phyloP scores from a whole-genome alignment of 1,284 basidiomycete species.

The Trichosporon coremiiforme region DNA sequence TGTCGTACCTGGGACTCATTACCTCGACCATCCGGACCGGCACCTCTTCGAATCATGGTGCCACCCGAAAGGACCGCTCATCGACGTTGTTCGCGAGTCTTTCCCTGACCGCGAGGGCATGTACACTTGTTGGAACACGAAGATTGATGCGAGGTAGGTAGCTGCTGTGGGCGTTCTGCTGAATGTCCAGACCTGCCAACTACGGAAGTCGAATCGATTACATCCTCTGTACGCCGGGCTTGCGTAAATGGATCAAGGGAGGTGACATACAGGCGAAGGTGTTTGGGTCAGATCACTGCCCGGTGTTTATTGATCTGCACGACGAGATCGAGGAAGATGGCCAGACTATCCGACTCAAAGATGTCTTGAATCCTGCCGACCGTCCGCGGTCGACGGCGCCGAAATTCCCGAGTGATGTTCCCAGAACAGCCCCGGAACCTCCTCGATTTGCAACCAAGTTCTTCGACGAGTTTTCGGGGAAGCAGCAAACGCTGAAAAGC shows the following conservation, averaged over 20 bases:
- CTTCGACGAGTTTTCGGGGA: conserved; percentile 81
- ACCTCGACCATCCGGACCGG: conserved; percentile 70
- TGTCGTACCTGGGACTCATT: conserved; percentile 67
- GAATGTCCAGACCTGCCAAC: conserved; percentile 69
- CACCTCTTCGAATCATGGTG: conserved; percentile 79
- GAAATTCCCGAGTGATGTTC: conserved; percentile 41
- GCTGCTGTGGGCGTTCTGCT: neutral
- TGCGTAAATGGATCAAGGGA: conserved; percentile 86
- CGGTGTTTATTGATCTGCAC: conserved; percentile 84
- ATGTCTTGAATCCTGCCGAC: conserved; percentile 61
- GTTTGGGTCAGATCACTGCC: conserved; percentile 95
- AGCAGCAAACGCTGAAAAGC: conserved; percentile 72
- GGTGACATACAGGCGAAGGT: conserved; percentile 84
- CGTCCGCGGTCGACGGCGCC: conserved; percentile 40
- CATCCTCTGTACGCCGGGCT: conserved; percentile 79
- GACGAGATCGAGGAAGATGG: conserved; percentile 69
- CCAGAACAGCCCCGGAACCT: conserved; percentile 57
- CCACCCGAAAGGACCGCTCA: conserved; percentile 68
- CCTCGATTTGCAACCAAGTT: conserved; percentile 76
- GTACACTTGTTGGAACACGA: conserved; percentile 92
- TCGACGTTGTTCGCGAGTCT: conserved; percentile 75
- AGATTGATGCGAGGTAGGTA: conserved; percentile 70
- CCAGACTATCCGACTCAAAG: conserved; percentile 62
- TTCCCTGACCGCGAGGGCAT: conserved; percentile 81
- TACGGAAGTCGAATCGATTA: conserved; percentile 95